Evolutionary conservation across 345 rosid species (phyloP).

Genomic region (Toxicodendron radicans): DNA sequence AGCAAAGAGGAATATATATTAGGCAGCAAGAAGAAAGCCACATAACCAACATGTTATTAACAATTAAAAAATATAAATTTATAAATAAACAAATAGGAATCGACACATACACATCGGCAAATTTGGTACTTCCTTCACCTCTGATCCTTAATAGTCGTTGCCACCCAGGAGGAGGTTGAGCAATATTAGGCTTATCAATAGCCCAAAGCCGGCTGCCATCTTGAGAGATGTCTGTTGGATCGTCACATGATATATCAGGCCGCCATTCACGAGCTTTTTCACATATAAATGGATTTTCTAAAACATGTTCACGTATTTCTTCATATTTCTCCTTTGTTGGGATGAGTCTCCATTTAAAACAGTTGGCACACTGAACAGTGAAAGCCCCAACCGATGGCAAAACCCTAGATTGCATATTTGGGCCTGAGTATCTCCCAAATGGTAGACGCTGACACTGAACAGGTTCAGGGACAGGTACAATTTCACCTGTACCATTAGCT

Average conservation of each 20-base stretch:
- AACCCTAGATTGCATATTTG: slow-evolving; percentile 37
- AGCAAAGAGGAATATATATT: neutral
- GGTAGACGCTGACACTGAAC: slow-evolving; percentile 24
- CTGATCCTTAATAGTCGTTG: slow-evolving; percentile 73
- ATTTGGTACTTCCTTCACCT: slow-evolving; percentile 82
- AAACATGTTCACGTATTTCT: slow-evolving; percentile 82
- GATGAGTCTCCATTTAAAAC: slow-evolving; percentile 93
- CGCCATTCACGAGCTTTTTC: slow-evolving; percentile 75
- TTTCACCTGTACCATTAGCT: slow-evolving; percentile 34
- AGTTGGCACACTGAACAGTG: slow-evolving; percentile 81
- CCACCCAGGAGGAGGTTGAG: slow-evolving; percentile 93
- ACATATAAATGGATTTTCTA: slow-evolving; percentile 73
- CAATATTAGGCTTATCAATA: slow-evolving; percentile 86
- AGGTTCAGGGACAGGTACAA: slow-evolving; percentile 33
- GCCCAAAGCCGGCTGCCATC: slow-evolving; percentile 95
- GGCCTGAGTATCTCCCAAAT: slow-evolving; percentile 21
- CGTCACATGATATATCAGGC: slow-evolving; percentile 71
- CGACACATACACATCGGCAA: slow-evolving; percentile 86
- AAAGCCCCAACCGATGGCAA: slow-evolving; percentile 83
- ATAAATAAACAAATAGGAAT: slow-evolving; percentile 7
- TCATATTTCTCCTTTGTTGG: slow-evolving; percentile 88
- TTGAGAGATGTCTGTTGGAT: slow-evolving; percentile 81
- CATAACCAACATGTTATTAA: neutral
- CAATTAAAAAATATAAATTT: neutral
- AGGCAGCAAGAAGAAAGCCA: neutral